phyloP scores from a whole-genome alignment of 2,329 filamentous ascomycete species.

The Aspergillus candidus region DNA sequence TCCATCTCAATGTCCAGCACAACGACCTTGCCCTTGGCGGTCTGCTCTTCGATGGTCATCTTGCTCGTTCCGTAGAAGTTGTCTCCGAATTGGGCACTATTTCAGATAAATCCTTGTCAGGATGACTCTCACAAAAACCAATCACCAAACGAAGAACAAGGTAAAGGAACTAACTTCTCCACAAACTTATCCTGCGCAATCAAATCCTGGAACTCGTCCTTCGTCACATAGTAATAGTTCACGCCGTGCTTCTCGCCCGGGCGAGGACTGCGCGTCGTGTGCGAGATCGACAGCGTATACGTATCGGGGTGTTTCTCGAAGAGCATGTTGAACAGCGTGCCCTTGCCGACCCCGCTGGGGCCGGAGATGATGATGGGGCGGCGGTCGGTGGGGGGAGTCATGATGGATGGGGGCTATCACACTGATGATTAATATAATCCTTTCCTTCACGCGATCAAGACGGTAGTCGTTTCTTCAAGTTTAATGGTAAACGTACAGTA shows the following conservation, averaged over 20 bases:
- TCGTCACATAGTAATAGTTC: conserved; percentile 73
- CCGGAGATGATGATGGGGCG: too few species aligned
- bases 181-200: conserved; percentile 69
- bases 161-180: conserved; percentile 49
- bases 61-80: conserved; percentile 85
- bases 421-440: too few species aligned
- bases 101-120: too few species aligned
- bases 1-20: conserved; percentile 97
- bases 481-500: too few species aligned
- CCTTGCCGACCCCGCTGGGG: too few species aligned
- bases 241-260: conserved; percentile 67
- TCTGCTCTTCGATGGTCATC: conserved; percentile 69
- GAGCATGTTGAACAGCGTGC: conserved; percentile 37
- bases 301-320: conserved; percentile 38
- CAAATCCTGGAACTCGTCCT: conserved; percentile 61
- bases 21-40: conserved; percentile 64
- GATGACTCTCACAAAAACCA: too few species aligned
- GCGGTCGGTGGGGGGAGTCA: too few species aligned
- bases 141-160: too few species aligned
- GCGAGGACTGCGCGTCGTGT: conserved; percentile 76
- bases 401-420: too few species aligned
- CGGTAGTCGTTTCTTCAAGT: too few species aligned
- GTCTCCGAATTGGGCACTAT: conserved; percentile 66
- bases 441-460: too few species aligned
- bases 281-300: conserved; percentile 39